phyloP scores from a whole-genome alignment of 345 rosid genomes.

The Boechera retrofracta region DNA sequence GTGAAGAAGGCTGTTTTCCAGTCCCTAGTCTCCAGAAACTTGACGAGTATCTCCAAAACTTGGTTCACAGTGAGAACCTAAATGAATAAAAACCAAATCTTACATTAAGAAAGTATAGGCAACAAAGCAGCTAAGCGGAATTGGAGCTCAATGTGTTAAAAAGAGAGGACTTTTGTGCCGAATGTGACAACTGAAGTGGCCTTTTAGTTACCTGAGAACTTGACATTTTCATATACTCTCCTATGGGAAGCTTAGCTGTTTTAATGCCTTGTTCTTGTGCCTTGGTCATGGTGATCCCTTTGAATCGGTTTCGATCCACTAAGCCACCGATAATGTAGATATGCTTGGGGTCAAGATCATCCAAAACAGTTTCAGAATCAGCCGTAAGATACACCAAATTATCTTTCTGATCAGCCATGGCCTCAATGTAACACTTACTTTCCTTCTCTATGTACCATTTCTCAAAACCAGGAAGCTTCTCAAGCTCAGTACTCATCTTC shows the following conservation, averaged over 20 bases:
- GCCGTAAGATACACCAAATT: conserved; percentile 88
- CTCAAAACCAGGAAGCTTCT: conserved; percentile 79
- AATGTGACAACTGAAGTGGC: neutral
- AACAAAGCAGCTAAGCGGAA: conserved; percentile 14
- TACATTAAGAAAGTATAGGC: neutral
- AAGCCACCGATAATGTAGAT: conserved; percentile 84
- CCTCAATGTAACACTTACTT: conserved; percentile 65
- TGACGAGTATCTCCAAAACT: conserved; percentile 87
- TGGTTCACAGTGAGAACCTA: conserved; percentile 98
- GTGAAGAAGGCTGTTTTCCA: conserved; percentile 90
- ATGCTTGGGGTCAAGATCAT: conserved; percentile 64
- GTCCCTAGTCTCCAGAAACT: conserved; percentile 79
- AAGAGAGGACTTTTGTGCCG: neutral
- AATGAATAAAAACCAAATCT: conserved; percentile 12
- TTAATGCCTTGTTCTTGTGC: conserved; percentile 89
- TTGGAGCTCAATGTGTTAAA: neutral
- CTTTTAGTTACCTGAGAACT: conserved; percentile 77
- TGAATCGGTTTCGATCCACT: conserved; percentile 93
- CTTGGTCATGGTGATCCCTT: conserved; percentile 89
- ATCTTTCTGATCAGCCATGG: conserved; percentile 68
- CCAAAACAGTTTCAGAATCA: conserved; percentile 74
- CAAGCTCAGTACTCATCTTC: conserved; percentile 70
- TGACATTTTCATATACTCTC: conserved; percentile 89
- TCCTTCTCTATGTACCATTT: conserved; percentile 96
- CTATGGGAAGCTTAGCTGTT: conserved; percentile 87